Conservation (phyloP, 345 rosid species). For the Pistacia atlantica region DNA sequence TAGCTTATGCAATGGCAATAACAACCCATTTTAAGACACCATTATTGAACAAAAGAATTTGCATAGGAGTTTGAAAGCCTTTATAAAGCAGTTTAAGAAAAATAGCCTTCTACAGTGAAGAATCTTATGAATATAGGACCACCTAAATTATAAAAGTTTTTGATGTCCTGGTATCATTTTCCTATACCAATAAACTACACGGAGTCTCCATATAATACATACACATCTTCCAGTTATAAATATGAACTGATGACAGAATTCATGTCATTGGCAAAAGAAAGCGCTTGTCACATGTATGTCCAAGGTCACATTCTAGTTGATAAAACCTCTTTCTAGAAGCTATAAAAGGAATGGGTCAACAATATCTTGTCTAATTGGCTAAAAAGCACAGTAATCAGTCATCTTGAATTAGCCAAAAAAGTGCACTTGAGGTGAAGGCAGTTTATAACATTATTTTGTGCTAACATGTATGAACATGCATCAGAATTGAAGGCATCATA, state of each 20-base stretch:
- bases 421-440: background rate
- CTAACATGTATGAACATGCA: background rate
- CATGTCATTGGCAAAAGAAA: background rate
- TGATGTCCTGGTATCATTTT: background rate
- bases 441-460: background rate
- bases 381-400: conserved; percentile 1
- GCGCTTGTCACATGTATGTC: background rate
- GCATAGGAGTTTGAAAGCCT: background rate
- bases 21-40: background rate
- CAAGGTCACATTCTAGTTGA: background rate
- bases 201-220: background rate
- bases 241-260: background rate
- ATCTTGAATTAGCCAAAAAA: background rate
- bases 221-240: background rate
- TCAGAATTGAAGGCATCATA: background rate
- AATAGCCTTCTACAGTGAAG: background rate
- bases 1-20: background rate
- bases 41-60: background rate
- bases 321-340: background rate
- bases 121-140: background rate
- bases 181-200: background rate
- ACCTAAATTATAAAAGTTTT: background rate
- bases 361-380: background rate
- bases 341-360: background rate
- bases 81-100: conserved; percentile 6